Base-by-base conservation (phyloP, 106 monocot genomes). In the Dendrobium huoshanense region DNA sequence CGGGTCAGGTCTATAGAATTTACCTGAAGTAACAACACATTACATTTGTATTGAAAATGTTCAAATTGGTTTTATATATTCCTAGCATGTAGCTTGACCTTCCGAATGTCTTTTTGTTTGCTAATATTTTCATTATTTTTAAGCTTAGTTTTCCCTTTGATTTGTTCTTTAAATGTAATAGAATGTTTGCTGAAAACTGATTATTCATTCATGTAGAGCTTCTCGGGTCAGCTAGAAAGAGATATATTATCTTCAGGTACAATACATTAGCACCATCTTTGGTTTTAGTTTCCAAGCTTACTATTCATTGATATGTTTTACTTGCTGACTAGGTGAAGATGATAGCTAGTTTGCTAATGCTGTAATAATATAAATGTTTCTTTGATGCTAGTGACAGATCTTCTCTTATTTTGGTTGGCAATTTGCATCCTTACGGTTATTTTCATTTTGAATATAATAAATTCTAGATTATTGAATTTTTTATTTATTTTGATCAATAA, bases 191-290 rank as follows among this genome's bases (percentile, higher is more conserved):
- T 70, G 16, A 70, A 70, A 70, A 70, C 44, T 74, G 9, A 44
- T 18, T 44, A 19, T 42, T 74, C 47, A 47, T 80, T 81, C 7
- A 65, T 82, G 33, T 92, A 98, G 98, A 89, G 78, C 75, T 86
- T 88, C 74, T 91, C 94, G 79, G 98, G 89, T 83, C 90, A 92
- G 59, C 70, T 97, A 81, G 98, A 98, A 81, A 89, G 80, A 68
- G 94, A 98, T 78, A 87, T 95, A 24, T 85, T 98, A 44, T 87
- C 95, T 25, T 98, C 98, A 59, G 98, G 98, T 98, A 84, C 83
- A 67, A 76, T 33, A 37, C 58, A 47, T 47, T 2, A 31, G 51
- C 65, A 65, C 31, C 9, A 1, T 51, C 41, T 10, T 67, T 67
- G 25, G 22, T 75, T 45, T 58, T 82, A 40, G 18, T 73, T 73